These are phyloP conservation scores for Gaeumannomyces tritici DNA, from an alignment of 2,329 filamentous ascomycete species.

Conservation along the genomic window DNA sequence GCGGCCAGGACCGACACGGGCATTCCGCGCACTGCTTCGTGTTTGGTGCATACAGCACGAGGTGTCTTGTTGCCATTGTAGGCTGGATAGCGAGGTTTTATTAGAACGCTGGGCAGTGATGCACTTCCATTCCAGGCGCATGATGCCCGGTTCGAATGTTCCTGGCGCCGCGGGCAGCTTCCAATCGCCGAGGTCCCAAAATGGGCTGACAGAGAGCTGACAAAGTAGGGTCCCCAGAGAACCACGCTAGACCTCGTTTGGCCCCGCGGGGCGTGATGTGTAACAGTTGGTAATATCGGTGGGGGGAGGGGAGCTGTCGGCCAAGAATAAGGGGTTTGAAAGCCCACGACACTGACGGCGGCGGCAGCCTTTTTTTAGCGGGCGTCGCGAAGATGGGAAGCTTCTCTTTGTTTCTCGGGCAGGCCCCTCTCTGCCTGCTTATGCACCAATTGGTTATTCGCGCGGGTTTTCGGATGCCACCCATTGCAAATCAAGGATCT, in stretches of 20 bases:
- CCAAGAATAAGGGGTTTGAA: not conserved
- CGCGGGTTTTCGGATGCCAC: not conserved
- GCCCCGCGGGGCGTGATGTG: slow-evolving; percentile 4
- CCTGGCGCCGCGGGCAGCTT: too few species aligned
- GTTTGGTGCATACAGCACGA: not conserved
- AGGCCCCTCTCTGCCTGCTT: not conserved
- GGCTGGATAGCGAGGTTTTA: not conserved
- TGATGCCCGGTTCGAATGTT: too few species aligned
- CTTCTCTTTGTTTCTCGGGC: not conserved
- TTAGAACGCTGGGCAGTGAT: not conserved
- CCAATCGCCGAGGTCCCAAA: not conserved
- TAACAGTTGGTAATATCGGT: slow-evolving; percentile 6
- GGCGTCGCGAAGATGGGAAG: not conserved
- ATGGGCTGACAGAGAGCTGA: not conserved
- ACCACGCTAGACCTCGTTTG: slow-evolving; percentile 1
- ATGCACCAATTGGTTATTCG: not conserved
- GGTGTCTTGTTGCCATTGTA: not conserved
- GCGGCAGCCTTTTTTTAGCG: slow-evolving; percentile 9
- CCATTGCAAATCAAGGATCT: not conserved
- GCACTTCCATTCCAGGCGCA: not conserved
- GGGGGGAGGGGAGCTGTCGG: not conserved
- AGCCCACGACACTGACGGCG: not conserved
- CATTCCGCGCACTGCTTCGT: not conserved
- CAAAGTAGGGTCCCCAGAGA: not conserved
- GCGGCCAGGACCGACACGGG: not conserved